Evolutionary conservation across 2,329 filamentous ascomycete species (phyloP).

Genomic region (Geosmithia morbida): DNA sequence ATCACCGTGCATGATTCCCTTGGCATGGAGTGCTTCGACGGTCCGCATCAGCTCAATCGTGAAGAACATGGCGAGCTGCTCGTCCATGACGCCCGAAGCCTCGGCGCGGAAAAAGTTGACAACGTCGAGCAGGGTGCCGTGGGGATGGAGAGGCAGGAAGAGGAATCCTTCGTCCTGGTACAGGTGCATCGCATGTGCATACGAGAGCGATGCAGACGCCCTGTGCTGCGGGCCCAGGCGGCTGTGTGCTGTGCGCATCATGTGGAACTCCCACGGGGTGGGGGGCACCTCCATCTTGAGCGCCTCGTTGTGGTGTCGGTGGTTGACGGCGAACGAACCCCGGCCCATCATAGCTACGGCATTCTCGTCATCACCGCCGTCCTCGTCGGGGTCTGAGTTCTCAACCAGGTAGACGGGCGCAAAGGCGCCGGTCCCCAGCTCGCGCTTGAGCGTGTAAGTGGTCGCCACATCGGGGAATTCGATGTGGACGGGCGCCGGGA

Average conservation of each 20-base stretch:
- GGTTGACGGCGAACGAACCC: conserved; percentile 39
- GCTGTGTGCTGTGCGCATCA: conserved; percentile 69
- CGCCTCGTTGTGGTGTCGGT: conserved; percentile 49
- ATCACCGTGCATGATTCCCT: conserved; percentile 77
- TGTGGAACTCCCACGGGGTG: conserved; percentile 89
- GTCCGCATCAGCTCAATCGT: conserved; percentile 81
- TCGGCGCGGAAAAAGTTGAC: conserved; percentile 76
- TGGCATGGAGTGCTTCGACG: conserved; percentile 70
- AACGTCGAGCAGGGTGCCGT: conserved; percentile 89
- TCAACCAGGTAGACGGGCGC: conserved; percentile 90
- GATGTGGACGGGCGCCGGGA: conserved; percentile 47
- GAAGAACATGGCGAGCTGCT: conserved; percentile 90
- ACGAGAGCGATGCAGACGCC: conserved; percentile 62
- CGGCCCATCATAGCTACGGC: conserved; percentile 41
- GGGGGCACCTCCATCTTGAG: conserved; percentile 91
- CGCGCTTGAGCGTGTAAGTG: conserved; percentile 65
- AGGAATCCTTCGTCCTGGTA: conserved; percentile 85
- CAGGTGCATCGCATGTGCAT: conserved; percentile 80
- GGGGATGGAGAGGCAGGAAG: conserved; percentile 71
- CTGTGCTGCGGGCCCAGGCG: conserved; percentile 61
- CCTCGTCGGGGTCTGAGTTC: conserved; percentile 39
- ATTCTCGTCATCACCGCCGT: conserved; percentile 23
- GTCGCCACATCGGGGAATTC: conserved; percentile 50
- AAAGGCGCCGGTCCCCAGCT: conserved; percentile 87
- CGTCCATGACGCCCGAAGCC: conserved; percentile 65